Percentiles rank a stretch among this genome's conserved stretches.
phyloP scores from a whole-genome alignment of 2,329 filamentous ascomycete genomes.

The Diaporthe ilicicola region DNA sequence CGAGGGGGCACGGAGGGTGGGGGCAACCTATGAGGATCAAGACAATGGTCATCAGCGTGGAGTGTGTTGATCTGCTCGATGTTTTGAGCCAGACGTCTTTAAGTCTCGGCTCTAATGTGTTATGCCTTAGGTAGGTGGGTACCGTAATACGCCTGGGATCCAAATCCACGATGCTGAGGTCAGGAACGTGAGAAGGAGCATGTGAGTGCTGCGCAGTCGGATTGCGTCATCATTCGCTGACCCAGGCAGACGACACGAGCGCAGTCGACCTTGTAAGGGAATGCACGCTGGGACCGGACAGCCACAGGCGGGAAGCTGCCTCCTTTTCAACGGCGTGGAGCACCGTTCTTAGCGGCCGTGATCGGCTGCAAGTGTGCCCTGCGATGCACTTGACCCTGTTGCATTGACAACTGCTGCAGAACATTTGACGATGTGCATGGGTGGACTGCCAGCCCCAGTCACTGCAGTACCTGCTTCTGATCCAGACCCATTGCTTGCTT shows the following conservation, averaged over 20 bases:
- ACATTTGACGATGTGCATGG: constrained; percentile 12
- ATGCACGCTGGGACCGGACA: not conserved
- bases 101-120: not conserved
- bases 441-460: not conserved
- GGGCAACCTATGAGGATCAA: constrained; percentile 30
- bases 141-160: not conserved
- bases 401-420: not conserved
- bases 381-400: not conserved
- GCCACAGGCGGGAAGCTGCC: not conserved
- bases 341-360: constrained; percentile 8
- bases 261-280: not conserved
- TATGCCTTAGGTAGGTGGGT: not conserved
- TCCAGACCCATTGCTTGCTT: not conserved
- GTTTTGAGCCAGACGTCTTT: not conserved
- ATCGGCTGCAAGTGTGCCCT: constrained; percentile 15
- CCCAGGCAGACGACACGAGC: not conserved
- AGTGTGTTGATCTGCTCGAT: not conserved
- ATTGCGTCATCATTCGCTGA: constrained; percentile 19
- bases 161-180: not conserved
- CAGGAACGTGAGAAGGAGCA: not conserved
- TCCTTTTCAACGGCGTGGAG: constrained; percentile 15
- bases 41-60: constrained; percentile 32
- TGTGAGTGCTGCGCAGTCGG: not conserved
- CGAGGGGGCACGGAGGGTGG: not conserved
- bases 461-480: not conserved